Evolutionary conservation across 2,329 filamentous ascomycete genomes (phyloP), one percentile per base, ranked within the genome.

Genomic region (Ophiocordyceps polyrhachis-furcata): DNA sequence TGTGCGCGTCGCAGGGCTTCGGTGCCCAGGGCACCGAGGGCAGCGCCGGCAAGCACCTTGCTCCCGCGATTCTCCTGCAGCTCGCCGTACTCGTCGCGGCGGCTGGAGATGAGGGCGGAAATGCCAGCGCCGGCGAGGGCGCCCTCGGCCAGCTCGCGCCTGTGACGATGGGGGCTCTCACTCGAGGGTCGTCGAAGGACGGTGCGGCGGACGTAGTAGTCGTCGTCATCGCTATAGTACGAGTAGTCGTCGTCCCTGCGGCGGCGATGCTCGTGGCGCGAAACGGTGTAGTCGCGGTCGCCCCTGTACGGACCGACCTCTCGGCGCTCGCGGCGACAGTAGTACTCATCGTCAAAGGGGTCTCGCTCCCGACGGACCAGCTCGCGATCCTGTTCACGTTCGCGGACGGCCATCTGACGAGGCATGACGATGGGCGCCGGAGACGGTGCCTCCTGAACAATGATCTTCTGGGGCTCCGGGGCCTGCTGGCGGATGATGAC

Each of bases 111-210:
- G 3, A 80, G 58, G n/a, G 76, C 76, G 12, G 72, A 70, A 8
- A 76, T 58, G 43, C 76, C 76, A 17, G 76, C 76, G 15, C 75
- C 76, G 25, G 76, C 76, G 15, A 79, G 63, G 11, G 75, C 76
- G n/a, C 76, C 76, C 53, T 78, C 75, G 20, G 76, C 76, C 5
- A 81, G 57, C 51, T 78, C 71, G 40, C 71, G 70, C 56, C 68
- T 76, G 51, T 73, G 72, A 49, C 74, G 68, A 43, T 67, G 61
- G 5, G 65, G 60, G 50, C 69, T 70, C 13, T 62, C 61, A 49
- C 71, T 74, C 40, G 68, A 64, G 17, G 73, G 70, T 19, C 69
- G 67, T 17, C 64, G 69, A 31, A 73, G 60, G 40, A 71, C 55
- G 42, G 61, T 63, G 51, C 61, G 62, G 49, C 68, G 58, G 47